These are phyloP conservation scores for Claviceps quebecensis DNA, from an alignment of 2,329 filamentous ascomycete species.

Conservation along the genomic window DNA sequence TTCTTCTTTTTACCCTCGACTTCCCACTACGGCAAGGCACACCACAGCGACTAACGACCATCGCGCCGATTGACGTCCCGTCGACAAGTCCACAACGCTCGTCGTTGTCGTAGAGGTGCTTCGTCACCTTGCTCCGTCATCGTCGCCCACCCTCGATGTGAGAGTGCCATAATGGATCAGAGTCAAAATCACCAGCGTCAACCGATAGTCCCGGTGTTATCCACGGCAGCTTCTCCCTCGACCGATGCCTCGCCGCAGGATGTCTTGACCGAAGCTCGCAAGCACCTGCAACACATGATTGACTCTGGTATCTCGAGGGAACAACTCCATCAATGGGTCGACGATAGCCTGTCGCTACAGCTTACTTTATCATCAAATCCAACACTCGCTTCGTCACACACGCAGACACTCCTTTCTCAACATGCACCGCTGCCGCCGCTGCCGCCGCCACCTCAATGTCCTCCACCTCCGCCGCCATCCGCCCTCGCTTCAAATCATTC, in stretches of 20 bases:
- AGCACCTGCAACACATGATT: slow-evolving; percentile 31
- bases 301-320: slow-evolving; percentile 31
- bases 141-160: slow-evolving; percentile 14
- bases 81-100: slow-evolving; percentile 4
- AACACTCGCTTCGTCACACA: slow-evolving; percentile 7
- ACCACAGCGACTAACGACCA: slow-evolving; percentile 5
- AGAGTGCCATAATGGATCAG: slow-evolving; percentile 19
- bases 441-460: slow-evolving; percentile 8
- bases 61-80: slow-evolving; percentile 2
- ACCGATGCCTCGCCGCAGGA: slow-evolving; percentile 26
- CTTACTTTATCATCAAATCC: slow-evolving; percentile 11
- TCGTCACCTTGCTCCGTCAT: slow-evolving; percentile 7
- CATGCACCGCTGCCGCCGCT: slow-evolving; percentile 16
- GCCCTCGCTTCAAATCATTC: slow-evolving; percentile 10
- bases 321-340: slow-evolving; percentile 26
- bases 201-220: slow-evolving; percentile 12
- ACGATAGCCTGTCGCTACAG: slow-evolving; percentile 21
- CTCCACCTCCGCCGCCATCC: slow-evolving; percentile 18
- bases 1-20: slow-evolving; percentile 8
- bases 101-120: slow-evolving; percentile 6
- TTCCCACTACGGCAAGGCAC: slow-evolving; percentile 3
- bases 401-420: slow-evolving; percentile 11
- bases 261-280: slow-evolving; percentile 29
- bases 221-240: slow-evolving; percentile 9
- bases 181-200: slow-evolving; percentile 16